Conservation (phyloP, 2,329 filamentous ascomycete genomes). For the Colletotrichum chlorophyti region DNA sequence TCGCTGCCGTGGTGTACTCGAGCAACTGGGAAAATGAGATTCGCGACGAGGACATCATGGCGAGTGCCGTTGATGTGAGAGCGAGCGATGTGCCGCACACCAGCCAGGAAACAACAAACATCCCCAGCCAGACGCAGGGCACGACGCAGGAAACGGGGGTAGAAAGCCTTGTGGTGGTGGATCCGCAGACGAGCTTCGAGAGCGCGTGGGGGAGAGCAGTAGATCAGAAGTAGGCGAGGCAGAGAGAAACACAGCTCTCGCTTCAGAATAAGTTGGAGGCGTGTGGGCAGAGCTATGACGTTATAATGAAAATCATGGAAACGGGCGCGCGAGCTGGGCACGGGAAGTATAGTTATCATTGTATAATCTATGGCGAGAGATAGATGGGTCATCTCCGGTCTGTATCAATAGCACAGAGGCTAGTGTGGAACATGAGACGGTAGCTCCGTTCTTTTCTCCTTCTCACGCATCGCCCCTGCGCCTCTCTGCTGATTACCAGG, state of each 20-base stretch:
- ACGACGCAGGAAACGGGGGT: constrained; percentile 41
- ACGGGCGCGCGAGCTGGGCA: neutral
- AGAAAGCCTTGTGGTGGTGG: constrained; percentile 62
- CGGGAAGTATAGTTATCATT: constrained; percentile 22
- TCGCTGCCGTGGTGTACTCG: constrained; percentile 86
- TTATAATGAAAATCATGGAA: constrained; percentile 16
- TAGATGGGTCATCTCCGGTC: constrained; percentile 13
- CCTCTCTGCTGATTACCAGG: neutral
- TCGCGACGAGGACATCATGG: constrained; percentile 50
- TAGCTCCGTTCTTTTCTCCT: constrained; percentile 3
- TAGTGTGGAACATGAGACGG: constrained; percentile 3
- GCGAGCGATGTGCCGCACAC: constrained; percentile 32
- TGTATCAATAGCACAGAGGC: constrained; percentile 19
- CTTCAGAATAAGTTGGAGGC: neutral
- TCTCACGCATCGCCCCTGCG: neutral
- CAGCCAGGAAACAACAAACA: constrained; percentile 29
- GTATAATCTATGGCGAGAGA: constrained; percentile 28
- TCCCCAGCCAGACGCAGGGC: constrained; percentile 30
- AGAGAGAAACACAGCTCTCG: neutral
- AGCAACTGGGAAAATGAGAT: constrained; percentile 81
- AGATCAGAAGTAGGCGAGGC: constrained; percentile 38
- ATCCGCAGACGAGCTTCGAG: constrained; percentile 63
- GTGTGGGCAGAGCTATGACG: neutral
- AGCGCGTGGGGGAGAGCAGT: constrained; percentile 73
- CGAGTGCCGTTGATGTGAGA: constrained; percentile 43